Conservation (phyloP, 1,284 basidiomycete species). For the Ganoderma leucocontextum region DNA sequence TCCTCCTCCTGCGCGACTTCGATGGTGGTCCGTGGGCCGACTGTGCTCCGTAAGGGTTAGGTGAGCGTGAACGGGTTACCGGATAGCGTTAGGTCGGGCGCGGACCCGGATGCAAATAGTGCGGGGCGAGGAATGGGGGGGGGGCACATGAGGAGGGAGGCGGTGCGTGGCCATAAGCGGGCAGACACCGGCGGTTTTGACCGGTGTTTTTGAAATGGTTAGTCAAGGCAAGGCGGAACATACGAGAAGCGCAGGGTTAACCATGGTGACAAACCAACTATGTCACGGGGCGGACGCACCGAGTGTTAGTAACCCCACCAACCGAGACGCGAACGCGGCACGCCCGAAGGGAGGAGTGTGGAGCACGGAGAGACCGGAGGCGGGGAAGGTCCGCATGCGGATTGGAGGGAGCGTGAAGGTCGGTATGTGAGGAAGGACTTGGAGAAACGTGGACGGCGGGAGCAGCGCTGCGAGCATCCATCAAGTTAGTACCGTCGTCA, state of each 20-base stretch:
- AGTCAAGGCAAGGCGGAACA: not conserved
- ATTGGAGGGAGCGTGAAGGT: constrained; percentile 76
- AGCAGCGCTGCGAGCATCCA: constrained; percentile 70
- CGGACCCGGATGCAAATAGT: not conserved
- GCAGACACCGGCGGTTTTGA: not conserved
- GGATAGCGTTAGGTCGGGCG: not conserved
- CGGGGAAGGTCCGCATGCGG: constrained; percentile 69
- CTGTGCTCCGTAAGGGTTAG: constrained; percentile 16
- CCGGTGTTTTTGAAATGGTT: not conserved
- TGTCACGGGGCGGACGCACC: constrained; percentile 38
- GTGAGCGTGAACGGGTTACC: not conserved
- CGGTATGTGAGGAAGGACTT: constrained; percentile 75
- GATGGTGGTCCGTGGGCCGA: constrained; percentile 58
- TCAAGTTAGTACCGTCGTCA: constrained; percentile 4
- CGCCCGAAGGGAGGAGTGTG: constrained; percentile 83
- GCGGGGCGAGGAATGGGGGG: not conserved
- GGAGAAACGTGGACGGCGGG: constrained; percentile 85
- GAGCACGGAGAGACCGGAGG: constrained; percentile 79
- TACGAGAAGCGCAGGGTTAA: not conserved
- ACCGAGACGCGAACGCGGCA: constrained; percentile 69
- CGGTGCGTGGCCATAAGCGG: not conserved
- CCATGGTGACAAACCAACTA: not conserved
- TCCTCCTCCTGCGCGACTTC: constrained; percentile 75
- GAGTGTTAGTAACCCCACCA: constrained; percentile 61
- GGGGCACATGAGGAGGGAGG: not conserved